Evolutionary conservation across 2,329 filamentous ascomycete genomes (phyloP).

Genomic region (Gnomoniopsis smithogilvyi): DNA sequence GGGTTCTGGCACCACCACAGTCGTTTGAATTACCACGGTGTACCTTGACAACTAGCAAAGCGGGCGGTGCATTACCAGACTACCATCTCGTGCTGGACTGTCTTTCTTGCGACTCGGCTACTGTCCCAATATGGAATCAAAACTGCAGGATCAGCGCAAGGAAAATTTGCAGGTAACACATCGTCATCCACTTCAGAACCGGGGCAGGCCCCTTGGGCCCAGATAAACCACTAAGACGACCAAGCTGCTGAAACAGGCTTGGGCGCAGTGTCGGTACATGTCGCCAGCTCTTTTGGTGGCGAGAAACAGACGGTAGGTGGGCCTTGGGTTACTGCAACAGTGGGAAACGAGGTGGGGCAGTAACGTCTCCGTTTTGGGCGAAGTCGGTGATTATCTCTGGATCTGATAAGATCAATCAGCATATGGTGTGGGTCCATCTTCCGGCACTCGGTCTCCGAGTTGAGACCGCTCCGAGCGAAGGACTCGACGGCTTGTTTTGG

Average conservation of each 20-base stretch:
- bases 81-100: background rate
- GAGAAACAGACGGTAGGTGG: slow-evolving; percentile 15
- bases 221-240: slow-evolving; percentile 6
- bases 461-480: background rate
- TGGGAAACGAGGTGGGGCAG: slow-evolving; percentile 10
- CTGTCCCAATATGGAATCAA: background rate
- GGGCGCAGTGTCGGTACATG: slow-evolving; percentile 3
- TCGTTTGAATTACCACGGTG: background rate
- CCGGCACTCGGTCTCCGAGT: slow-evolving; percentile 3
- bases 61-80: background rate
- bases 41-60: background rate
- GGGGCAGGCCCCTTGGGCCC: background rate
- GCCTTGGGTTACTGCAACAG: background rate
- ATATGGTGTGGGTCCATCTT: slow-evolving; percentile 9
- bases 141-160: slow-evolving; percentile 4
- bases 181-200: slow-evolving; percentile 12
- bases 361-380: slow-evolving; percentile 25
- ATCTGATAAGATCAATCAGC: slow-evolving; percentile 50
- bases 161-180: slow-evolving; percentile 6
- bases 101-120: background rate
- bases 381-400: slow-evolving; percentile 48
- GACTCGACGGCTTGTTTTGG: background rate
- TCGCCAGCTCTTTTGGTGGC: slow-evolving; percentile 8
- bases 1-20: background rate
- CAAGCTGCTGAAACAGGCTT: slow-evolving; percentile 1